Evolutionary conservation across 257 asterid species (phyloP).

Genomic region (Avicennia marina): DNA sequence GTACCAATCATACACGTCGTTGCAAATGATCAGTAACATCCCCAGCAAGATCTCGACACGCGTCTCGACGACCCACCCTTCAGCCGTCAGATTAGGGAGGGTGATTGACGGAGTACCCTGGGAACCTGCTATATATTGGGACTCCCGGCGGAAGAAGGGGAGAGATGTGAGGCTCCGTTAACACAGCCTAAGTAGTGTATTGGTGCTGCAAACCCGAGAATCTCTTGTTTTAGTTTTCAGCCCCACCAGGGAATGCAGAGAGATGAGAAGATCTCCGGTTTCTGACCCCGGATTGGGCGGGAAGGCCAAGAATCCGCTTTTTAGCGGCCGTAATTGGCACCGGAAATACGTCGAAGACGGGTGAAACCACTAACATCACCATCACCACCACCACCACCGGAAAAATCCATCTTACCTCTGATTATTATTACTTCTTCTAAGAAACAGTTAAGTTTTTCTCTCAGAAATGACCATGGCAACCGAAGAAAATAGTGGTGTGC

Average conservation of each 20-base stretch:
- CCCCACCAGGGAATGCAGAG: slow-evolving; percentile 80
- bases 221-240: too few relatives aligned
- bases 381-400: not conserved
- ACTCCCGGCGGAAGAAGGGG: too few relatives aligned
- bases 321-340: slow-evolving; percentile 79
- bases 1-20: slow-evolving; percentile 29
- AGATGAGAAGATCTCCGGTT: slow-evolving; percentile 53
- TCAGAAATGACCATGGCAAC: slow-evolving; percentile 26
- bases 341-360: slow-evolving; percentile 98
- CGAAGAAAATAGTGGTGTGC: slow-evolving; percentile 58
- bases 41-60: slow-evolving; percentile 23
- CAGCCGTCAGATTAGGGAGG: slow-evolving; percentile 23
- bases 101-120: slow-evolving; percentile 19
- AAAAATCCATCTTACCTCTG: not conserved
- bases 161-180: not conserved
- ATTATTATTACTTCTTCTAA: not conserved
- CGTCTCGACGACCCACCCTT: not conserved
- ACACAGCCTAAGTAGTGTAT: too few relatives aligned
- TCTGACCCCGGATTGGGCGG: slow-evolving; percentile 42
- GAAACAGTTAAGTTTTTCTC: not conserved
- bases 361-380: slow-evolving; percentile 30
- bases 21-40: slow-evolving; percentile 26
- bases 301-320: slow-evolving; percentile 37
- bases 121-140: slow-evolving; percentile 15
- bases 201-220: too few relatives aligned